Evolutionary conservation across 306 rosid species (phyloP).

Genomic region (Prunus mume): DNA sequence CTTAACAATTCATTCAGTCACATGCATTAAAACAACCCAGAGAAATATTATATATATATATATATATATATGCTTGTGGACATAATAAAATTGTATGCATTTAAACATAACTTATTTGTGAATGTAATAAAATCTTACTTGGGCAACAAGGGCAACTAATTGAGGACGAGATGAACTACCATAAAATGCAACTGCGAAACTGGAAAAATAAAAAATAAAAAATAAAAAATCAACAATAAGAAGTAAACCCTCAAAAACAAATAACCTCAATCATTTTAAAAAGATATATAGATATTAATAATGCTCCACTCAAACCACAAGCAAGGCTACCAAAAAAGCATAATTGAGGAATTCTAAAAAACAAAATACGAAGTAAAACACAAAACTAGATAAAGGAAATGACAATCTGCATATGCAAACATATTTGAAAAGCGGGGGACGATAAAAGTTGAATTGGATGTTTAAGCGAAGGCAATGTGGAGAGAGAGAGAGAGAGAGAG

Average conservation of each 20-base stretch:
- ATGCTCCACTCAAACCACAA: constrained; percentile 1
- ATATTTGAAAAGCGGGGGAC: background rate
- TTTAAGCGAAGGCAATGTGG: background rate
- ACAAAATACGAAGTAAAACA: background rate
- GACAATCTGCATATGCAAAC: background rate
- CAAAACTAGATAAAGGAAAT: background rate
- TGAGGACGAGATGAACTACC: constrained; percentile 83
- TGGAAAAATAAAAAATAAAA: constrained; percentile 17
- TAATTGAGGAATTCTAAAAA: background rate
- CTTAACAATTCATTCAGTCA: background rate
- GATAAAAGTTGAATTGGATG: background rate
- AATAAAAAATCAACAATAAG: constrained; percentile 4
- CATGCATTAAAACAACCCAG: background rate
- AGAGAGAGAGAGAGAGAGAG: background rate
- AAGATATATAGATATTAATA: background rate
- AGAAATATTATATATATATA: background rate
- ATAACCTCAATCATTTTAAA: constrained; percentile 9
- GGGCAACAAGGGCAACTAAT: constrained; percentile 92
- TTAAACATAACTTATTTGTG: constrained; percentile 7
- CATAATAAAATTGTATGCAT: background rate
- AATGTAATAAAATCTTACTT: constrained; percentile 52
- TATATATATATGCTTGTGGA: background rate
- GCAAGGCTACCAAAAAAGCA: background rate
- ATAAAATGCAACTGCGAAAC: constrained; percentile 84
- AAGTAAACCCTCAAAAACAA: constrained; percentile 12